phyloP scores from a whole-genome alignment of 169 alveolate species.

The Theileria parva region DNA sequence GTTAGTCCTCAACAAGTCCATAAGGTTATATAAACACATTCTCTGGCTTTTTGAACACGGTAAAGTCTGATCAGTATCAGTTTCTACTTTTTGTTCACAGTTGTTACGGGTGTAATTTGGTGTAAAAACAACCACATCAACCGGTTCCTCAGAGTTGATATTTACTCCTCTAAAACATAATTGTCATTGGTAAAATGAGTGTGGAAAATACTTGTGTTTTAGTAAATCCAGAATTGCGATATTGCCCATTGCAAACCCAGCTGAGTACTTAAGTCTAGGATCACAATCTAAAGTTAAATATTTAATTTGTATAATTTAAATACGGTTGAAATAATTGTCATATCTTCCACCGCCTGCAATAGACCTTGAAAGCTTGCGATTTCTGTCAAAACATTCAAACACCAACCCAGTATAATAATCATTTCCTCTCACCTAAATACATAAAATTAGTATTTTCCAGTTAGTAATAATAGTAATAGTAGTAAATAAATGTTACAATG shows the following conservation, averaged over 20 bases:
- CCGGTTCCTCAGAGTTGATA: neutral
- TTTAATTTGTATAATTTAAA: neutral
- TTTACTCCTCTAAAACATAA: constrained; percentile 2
- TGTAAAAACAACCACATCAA: constrained; percentile 47
- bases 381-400: constrained; percentile 59
- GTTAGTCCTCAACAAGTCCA: constrained; percentile 23
- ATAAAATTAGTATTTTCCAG: neutral
- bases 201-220: constrained; percentile 16
- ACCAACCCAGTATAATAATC: constrained; percentile 65
- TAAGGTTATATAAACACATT: constrained; percentile 12
- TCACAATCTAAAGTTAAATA: constrained; percentile 2
- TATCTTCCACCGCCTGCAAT: constrained; percentile 70
- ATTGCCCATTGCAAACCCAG: constrained; percentile 68
- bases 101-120: constrained; percentile 17
- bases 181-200: neutral
- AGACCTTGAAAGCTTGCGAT: constrained; percentile 29
- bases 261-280: constrained; percentile 29
- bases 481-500: constrained; percentile 26
- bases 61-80: neutral
- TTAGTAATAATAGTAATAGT: neutral
- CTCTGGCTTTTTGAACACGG: constrained; percentile 5
- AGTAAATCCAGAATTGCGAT: constrained; percentile 42
- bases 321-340: constrained; percentile 48
- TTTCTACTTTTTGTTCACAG: neutral
- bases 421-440: constrained; percentile 48